phyloP scores from a whole-genome alignment of 1,284 basidiomycete species.

The Mixia osmundae region DNA sequence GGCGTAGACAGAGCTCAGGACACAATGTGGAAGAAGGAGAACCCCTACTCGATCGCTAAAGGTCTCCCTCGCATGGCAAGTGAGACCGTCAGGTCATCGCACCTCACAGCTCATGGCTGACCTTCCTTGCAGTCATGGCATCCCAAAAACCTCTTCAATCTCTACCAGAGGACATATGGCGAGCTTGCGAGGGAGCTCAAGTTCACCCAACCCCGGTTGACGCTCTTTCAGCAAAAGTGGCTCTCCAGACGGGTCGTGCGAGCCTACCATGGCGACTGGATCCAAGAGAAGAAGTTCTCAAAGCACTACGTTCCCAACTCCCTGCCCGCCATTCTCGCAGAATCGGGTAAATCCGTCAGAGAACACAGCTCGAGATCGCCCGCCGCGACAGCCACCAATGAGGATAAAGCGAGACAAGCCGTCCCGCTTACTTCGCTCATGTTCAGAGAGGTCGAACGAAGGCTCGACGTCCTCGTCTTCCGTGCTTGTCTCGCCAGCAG shows the following conservation, averaged over 20 bases:
- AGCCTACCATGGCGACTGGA: constrained; percentile 89
- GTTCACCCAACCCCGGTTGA: constrained; percentile 37
- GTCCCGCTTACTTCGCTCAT: constrained; percentile 65
- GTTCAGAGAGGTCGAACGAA: constrained; percentile 74
- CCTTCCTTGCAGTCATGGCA: constrained; percentile 44
- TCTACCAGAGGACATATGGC: constrained; percentile 40
- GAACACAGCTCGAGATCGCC: constrained; percentile 4
- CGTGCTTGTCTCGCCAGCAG: constrained; percentile 72
- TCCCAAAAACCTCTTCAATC: constrained; percentile 49
- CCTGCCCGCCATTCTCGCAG: constrained; percentile 59
- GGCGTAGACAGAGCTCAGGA: no score
- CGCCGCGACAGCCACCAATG: constrained; percentile 2
- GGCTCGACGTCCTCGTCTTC: constrained; percentile 81
- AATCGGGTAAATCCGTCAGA: not conserved
- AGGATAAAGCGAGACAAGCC: not conserved
- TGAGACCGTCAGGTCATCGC: no score
- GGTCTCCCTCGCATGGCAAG: no score
- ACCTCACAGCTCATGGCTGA: no score
- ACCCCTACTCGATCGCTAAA: no score
- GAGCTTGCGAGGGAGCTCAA: constrained; percentile 20
- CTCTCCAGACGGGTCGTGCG: constrained; percentile 66
- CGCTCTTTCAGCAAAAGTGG: constrained; percentile 86
- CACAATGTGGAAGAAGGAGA: no score
- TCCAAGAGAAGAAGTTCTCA: constrained; percentile 80
- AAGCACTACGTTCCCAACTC: constrained; percentile 76